A percentile compares a stretch with the other conserved stretches of the same genome.
phyloP scores from a whole-genome alignment of 129 eudicot species.

The Saussurea involucrata region DNA sequence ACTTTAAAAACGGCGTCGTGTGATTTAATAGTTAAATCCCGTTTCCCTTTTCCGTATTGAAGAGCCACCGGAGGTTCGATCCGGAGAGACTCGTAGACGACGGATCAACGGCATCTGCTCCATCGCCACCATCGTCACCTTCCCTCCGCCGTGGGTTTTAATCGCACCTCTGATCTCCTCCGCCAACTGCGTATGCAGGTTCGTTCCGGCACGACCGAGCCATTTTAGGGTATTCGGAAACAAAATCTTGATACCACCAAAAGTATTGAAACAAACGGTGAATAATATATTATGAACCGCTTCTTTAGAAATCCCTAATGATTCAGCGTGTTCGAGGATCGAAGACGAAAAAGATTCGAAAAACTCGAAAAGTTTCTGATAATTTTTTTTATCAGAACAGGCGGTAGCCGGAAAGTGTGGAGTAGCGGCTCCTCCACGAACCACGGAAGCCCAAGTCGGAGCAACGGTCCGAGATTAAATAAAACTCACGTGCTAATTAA shows the following conservation, averaged over 20 bases:
- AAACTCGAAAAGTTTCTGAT: conserved; percentile 54
- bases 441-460: conserved; percentile 58
- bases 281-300: conserved; percentile 74
- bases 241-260: conserved; percentile 75
- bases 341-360: conserved; percentile 47
- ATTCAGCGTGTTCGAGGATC: conserved; percentile 49
- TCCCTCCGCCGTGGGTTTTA: conserved; percentile 43
- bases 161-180: conserved; percentile 68
- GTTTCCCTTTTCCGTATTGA: conserved; percentile 73
- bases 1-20: conserved; percentile 80
- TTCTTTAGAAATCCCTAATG: conserved; percentile 51
- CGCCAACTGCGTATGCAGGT: conserved; percentile 55
- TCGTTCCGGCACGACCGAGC: conserved; percentile 76
- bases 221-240: conserved; percentile 75
- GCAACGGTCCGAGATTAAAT: conserved; percentile 63
- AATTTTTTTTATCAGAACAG: conserved; percentile 50
- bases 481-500: conserved; percentile 58
- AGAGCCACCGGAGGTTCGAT: conserved; percentile 80
- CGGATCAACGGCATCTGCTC: conserved; percentile 81
- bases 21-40: conserved; percentile 58
- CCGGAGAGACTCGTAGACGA: conserved; percentile 73
- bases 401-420: conserved; percentile 60
- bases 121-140: conserved; percentile 78
- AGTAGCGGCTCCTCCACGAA: conserved; percentile 49
- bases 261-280: conserved; percentile 79